Base-by-base conservation (phyloP, 1,139 yeast species). In the Wickerhamomyces sp. region DNA sequence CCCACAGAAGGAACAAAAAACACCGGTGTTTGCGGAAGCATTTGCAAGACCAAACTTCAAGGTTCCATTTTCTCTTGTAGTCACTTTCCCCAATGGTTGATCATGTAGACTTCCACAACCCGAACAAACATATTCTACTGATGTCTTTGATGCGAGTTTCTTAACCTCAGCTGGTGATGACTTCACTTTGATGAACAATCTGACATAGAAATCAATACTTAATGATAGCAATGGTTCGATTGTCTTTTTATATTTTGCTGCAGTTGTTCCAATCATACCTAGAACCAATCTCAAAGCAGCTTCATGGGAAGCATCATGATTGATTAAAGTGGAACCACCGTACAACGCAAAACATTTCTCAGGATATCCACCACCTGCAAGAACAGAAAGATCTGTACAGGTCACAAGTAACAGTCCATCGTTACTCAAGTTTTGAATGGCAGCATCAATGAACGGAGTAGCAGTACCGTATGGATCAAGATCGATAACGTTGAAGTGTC, bases 381-480 rank as follows among this genome's bases (percentile, higher is more conserved):
- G 68, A 1, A 91, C 96, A 0, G 95, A 95, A 15, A 94, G 72
- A 62, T 91, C 99, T 0, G 99, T 91, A 58, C 98, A 93, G 1
- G 99, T 91, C 7, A 91, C 91, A 32, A 89, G 64, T 47, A 91
- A 61, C 32, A 91, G 55, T 0, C 97, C 99, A 32, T 82, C 91
- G 47, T 88, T 89, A 35, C 72, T 75, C 12, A 89, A 72, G 26
- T 82, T 67, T 50, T 86, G 95, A 23, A 91, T 68, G 0, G 97
- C 96, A 20, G 91, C 75, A 55, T 91, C 98, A 26, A 91, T 70
- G 55, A 91, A 91, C 6, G 97, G 97, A 1, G 96, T 76, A 0
- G 96, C 98, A 0, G 96, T 83, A 16, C 99, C 99, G 55, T 91
- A 91, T 0, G 99, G 99, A 55, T 91, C 99, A 38, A 91, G 70